Percentiles rank a stretch among this genome's conserved stretches.
Evolutionary conservation across 177 flowering plant genomes (phyloP).

Genomic region (Tripterygium wilfordii): DNA sequence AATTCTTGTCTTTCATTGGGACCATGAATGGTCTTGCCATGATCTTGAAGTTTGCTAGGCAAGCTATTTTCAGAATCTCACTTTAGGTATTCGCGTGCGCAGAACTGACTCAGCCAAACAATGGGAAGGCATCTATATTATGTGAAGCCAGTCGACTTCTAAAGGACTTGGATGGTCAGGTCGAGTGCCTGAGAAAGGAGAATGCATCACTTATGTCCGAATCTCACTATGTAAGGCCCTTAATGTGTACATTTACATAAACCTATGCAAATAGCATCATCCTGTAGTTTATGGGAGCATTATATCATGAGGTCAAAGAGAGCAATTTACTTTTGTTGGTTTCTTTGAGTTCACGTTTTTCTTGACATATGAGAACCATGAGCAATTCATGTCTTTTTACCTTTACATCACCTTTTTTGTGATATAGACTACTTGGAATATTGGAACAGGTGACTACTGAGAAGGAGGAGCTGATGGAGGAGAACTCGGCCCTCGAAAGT

Average conservation of each 20-base stretch:
- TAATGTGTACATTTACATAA: neutral
- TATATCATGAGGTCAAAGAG: too few species aligned
- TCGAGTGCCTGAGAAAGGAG: slow-evolving; percentile 65
- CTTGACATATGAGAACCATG: neutral
- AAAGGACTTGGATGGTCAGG: slow-evolving; percentile 48
- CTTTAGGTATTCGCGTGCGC: slow-evolving; percentile 8
- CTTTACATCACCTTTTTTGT: too few species aligned
- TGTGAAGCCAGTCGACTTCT: slow-evolving; percentile 59
- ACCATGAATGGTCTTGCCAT: too few species aligned
- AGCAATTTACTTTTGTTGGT: too few species aligned
- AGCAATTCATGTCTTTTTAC: too few species aligned
- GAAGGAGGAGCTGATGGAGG: slow-evolving; percentile 47
- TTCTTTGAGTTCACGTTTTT: too few species aligned
- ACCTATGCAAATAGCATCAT: neutral
- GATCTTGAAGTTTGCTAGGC: too few species aligned
- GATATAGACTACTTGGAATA: neutral
- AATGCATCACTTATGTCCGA: slow-evolving; percentile 64
- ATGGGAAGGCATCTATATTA: slow-evolving; percentile 75
- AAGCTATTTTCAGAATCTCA: too few species aligned
- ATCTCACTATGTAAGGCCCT: slow-evolving; percentile 68
- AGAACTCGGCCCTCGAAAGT: slow-evolving; percentile 27
- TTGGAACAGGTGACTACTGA: slow-evolving; percentile 37
- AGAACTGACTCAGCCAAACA: slow-evolving; percentile 56
- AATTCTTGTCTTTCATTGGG: neutral
- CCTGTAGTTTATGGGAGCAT: too few species aligned